Percentiles rank a stretch among this genome's conserved stretches.
Evolutionary conservation across 805 yeast species (phyloP).

Genomic region (Barnettozyma californica): DNA sequence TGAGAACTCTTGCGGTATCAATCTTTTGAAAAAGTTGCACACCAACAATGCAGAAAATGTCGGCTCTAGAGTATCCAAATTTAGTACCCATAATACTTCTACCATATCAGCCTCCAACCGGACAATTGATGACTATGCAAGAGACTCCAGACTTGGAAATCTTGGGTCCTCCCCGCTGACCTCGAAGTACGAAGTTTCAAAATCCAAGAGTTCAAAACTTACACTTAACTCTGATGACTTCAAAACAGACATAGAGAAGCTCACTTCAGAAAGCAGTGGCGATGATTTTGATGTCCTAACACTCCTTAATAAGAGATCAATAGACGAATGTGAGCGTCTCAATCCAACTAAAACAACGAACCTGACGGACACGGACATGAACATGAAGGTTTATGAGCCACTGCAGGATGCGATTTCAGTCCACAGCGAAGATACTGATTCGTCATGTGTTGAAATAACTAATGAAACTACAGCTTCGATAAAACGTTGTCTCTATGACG

Average conservation of each 20-base stretch:
- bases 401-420: background rate
- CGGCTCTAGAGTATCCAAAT: background rate
- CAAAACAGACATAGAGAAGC: background rate
- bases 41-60: background rate
- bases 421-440: background rate
- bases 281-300: constrained; percentile 1
- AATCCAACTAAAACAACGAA: background rate
- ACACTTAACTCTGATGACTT: background rate
- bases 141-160: background rate
- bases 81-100: background rate
- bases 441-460: background rate
- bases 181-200: background rate
- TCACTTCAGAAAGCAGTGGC: background rate
- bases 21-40: constrained; percentile 10
- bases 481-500: constrained; percentile 5
- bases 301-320: background rate
- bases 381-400: constrained; percentile 1
- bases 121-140: background rate
- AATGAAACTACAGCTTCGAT: constrained; percentile 2
- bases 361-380: background rate
- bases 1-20: constrained; percentile 3
- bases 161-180: background rate
- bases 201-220: background rate
- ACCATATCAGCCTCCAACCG: background rate
- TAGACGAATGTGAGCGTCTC: background rate